phyloP scores from a whole-genome alignment of 1,284 basidiomycete species.

The Papiliotrema nemorosa region DNA sequence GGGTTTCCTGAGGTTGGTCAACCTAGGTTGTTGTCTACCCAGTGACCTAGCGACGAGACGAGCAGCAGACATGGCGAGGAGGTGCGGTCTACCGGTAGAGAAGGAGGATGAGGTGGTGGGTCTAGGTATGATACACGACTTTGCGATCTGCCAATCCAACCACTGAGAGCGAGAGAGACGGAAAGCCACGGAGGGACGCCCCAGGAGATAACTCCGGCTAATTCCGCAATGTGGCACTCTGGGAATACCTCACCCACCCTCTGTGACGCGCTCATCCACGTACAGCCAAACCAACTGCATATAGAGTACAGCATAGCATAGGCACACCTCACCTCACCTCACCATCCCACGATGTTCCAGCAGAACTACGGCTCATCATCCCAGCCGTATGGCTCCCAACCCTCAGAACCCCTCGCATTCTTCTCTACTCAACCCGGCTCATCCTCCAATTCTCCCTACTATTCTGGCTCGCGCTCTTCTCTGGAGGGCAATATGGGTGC shows the following conservation, averaged over 20 bases:
- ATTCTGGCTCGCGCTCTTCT: constrained; percentile 24
- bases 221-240: no score
- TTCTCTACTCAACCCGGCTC: constrained; percentile 19
- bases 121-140: neutral
- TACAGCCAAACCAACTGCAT: neutral
- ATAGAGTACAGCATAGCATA: neutral
- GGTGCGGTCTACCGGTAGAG: neutral
- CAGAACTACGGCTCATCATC: constrained; percentile 1
- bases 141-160: no score
- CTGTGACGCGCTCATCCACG: neutral
- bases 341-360: constrained; percentile 8
- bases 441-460: constrained; percentile 24
- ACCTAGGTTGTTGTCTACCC: constrained; percentile 16
- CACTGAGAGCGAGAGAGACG: no score
- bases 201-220: no score
- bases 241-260: neutral
- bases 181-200: no score
- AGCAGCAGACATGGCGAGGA: constrained; percentile 34
- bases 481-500: constrained; percentile 27
- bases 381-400: constrained; percentile 18
- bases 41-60: constrained; percentile 40
- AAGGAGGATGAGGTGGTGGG: neutral
- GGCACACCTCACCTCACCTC: neutral
- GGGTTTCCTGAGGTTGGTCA: constrained; percentile 15
- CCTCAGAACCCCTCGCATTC: constrained; percentile 41